Conservation (phyloP, 2,329 filamentous ascomycete species). For the Paraconiothyrium sp. region DNA sequence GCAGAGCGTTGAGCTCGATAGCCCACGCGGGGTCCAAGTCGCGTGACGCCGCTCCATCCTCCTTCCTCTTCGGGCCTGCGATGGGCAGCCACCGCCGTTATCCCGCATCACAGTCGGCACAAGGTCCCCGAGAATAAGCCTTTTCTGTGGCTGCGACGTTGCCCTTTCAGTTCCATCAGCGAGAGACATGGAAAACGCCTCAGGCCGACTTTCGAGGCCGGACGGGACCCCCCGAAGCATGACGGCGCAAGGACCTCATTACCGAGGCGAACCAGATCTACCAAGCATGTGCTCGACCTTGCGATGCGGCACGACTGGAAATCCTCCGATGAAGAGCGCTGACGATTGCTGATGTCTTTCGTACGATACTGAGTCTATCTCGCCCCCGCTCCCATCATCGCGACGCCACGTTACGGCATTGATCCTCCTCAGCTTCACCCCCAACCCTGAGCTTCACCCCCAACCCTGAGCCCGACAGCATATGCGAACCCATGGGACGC, state of each 20-base stretch:
- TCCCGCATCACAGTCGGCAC: slow-evolving; percentile 10
- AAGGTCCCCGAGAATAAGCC: slow-evolving; percentile 19
- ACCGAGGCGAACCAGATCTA: slow-evolving; percentile 7
- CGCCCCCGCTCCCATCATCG: too few species aligned
- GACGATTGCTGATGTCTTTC: not conserved
- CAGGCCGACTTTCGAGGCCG: not conserved
- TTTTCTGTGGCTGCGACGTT: slow-evolving; percentile 15
- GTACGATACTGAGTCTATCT: not conserved
- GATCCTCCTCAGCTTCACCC: too few species aligned
- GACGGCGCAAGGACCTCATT: not conserved
- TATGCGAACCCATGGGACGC: too few species aligned
- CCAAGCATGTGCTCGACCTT: not conserved
- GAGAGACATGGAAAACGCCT: slow-evolving; percentile 7
- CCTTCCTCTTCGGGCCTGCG: slow-evolving; percentile 25
- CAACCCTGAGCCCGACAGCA: too few species aligned
- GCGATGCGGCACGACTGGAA: not conserved
- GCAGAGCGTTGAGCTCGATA: slow-evolving; percentile 6
- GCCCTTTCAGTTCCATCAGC: not conserved
- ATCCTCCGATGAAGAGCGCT: not conserved
- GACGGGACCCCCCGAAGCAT: not conserved
- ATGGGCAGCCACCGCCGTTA: slow-evolving; percentile 23
- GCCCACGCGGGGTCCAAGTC: not conserved
- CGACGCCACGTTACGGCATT: too few species aligned
- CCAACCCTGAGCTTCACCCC: too few species aligned
- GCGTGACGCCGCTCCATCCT: not conserved